Evolutionary conservation across 2,329 filamentous ascomycete genomes (phyloP).

Genomic region (Cladophialophora chaetospira): DNA sequence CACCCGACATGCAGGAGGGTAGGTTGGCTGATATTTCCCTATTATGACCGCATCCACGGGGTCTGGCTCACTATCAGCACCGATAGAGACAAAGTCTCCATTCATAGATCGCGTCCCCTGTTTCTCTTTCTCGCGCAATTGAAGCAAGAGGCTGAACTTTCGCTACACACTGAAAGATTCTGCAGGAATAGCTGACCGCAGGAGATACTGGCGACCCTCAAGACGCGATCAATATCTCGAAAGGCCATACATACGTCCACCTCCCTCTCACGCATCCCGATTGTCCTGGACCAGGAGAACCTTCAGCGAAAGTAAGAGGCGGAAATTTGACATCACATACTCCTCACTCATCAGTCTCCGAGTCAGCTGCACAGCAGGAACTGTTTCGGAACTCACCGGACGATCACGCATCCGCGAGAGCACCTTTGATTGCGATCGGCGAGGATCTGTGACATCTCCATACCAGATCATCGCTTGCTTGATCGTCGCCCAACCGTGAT

Average conservation of each 20-base stretch:
- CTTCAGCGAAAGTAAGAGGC: slow-evolving; percentile 5
- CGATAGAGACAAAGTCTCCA: background rate
- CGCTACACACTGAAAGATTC: slow-evolving; percentile 1
- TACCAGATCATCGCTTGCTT: slow-evolving; percentile 11
- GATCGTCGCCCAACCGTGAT: slow-evolving; percentile 12
- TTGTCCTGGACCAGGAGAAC: background rate
- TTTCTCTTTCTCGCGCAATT: slow-evolving; percentile 13
- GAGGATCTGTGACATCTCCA: slow-evolving; percentile 20
- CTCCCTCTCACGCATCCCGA: background rate
- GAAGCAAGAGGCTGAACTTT: slow-evolving; percentile 12
- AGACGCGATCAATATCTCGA: background rate
- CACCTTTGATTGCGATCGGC: slow-evolving; percentile 30
- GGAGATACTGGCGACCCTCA: slow-evolving; percentile 1
- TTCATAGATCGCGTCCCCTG: slow-evolving; percentile 6
- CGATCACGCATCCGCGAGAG: background rate
- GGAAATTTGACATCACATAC: slow-evolving; percentile 24
- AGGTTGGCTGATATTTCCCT: background rate
- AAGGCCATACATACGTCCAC: background rate
- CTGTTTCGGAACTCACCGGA: too few relatives aligned
- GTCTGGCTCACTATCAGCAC: background rate
- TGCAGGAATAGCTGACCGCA: slow-evolving; percentile 2
- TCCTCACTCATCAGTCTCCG: too few relatives aligned
- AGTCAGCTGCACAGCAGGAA: too few relatives aligned
- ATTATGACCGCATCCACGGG: slow-evolving; percentile 5
- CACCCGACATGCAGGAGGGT: slow-evolving; percentile 10